Conservation (phyloP, 768 basidiomycete species). For the Mycena rosella region DNA sequence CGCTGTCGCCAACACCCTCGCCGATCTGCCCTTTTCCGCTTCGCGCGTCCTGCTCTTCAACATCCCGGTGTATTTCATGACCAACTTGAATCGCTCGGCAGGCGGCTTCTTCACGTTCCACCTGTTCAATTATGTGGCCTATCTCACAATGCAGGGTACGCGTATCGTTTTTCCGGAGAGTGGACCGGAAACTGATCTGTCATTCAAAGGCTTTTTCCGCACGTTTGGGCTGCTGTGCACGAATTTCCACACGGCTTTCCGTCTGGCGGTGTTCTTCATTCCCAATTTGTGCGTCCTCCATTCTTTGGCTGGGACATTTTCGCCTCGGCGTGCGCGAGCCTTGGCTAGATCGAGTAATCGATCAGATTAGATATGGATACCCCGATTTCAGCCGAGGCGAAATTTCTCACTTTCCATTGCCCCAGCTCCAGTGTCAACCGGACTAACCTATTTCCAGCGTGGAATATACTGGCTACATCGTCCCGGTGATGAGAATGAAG, state of each 20-base stretch:
- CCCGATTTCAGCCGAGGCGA: too few relatives aligned
- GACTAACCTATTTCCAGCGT: too few relatives aligned
- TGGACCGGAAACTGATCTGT: too few relatives aligned
- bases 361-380: too few relatives aligned
- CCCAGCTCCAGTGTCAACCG: too few relatives aligned
- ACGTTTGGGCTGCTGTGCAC: conserved; percentile 69
- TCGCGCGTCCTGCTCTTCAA: conserved; percentile 70
- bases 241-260: conserved; percentile 61
- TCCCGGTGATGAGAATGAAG: conserved; percentile 77
- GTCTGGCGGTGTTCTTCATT: conserved; percentile 73
- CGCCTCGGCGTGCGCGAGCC: too few relatives aligned
- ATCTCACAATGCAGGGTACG: conserved; percentile 71
- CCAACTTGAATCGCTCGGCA: conserved; percentile 59
- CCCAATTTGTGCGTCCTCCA: conserved; percentile 70
- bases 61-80: conserved; percentile 78
- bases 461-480: conserved; percentile 75
- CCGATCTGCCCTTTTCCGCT: conserved; percentile 79
- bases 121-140: conserved; percentile 73
- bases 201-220: conserved; percentile 77
- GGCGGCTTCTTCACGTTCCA: conserved; percentile 69
- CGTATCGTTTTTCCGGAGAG: not conserved
- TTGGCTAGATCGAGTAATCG: too few relatives aligned
- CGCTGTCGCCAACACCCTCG: conserved; percentile 73
- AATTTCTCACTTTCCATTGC: too few relatives aligned
- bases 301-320: too few relatives aligned